Evolutionary conservation across 139 green algal species (phyloP).

Genomic region (Pseudopediastrum boryanum): DNA sequence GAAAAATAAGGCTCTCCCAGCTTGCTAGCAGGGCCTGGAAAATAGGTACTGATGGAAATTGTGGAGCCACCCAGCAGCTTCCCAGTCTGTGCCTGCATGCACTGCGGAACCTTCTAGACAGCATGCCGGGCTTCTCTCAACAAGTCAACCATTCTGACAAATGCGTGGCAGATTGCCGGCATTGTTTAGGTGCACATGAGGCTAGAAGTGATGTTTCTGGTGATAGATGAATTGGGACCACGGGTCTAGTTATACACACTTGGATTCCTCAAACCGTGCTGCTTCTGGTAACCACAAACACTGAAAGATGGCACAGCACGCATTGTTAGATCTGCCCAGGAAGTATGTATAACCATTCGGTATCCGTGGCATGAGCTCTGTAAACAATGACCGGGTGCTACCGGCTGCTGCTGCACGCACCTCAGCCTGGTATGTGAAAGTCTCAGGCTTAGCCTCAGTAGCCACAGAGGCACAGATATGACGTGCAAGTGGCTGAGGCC

Average conservation of each 20-base stretch:
- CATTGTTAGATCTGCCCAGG: neutral
- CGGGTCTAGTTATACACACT: neutral
- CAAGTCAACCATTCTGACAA: too few species aligned
- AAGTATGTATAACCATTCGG: neutral
- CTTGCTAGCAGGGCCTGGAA: neutral
- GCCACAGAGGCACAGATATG: neutral
- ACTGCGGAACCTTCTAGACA: too few species aligned
- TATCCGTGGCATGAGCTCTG: neutral
- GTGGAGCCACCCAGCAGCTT: too few species aligned
- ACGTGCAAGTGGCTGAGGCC: too few species aligned
- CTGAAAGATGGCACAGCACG: neutral
- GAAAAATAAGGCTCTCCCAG: neutral
- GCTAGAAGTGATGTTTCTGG: too few species aligned
- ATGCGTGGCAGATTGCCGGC: too few species aligned
- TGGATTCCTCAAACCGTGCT: neutral
- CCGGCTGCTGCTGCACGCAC: conserved; percentile 34
- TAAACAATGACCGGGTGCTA: neutral
- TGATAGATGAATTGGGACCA: neutral
- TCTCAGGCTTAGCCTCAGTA: conserved; percentile 54
- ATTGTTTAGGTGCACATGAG: too few species aligned
- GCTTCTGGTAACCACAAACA: neutral
- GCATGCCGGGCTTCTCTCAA: too few species aligned
- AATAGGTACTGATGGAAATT: neutral
- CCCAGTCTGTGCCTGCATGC: too few species aligned
- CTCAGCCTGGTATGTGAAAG: conserved; percentile 83